Evolutionary conservation across 2,329 filamentous ascomycete genomes (phyloP).

Genomic region (Karstenula rhodostoma): DNA sequence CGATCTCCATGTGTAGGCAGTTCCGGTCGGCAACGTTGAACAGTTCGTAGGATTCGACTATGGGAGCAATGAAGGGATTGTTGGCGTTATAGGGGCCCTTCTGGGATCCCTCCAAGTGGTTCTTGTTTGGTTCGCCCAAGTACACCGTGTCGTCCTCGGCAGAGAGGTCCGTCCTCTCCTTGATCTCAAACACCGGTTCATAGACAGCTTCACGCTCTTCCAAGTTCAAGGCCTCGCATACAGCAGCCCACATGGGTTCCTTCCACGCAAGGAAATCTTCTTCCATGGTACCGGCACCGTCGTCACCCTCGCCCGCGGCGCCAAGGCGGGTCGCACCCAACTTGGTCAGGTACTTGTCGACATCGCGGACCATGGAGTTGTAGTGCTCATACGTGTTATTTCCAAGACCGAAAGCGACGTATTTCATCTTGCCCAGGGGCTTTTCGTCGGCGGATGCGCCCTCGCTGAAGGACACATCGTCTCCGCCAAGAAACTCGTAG

Average conservation of each 20-base stretch:
- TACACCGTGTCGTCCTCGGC: constrained; percentile 84
- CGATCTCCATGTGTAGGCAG: constrained; percentile 95
- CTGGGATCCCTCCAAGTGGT: constrained; percentile 83
- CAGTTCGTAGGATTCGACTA: constrained; percentile 87
- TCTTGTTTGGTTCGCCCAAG: constrained; percentile 94
- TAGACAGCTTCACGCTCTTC: constrained; percentile 97
- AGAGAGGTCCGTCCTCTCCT: constrained; percentile 76
- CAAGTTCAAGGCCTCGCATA: constrained; percentile 82
- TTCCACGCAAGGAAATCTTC: constrained; percentile 99
- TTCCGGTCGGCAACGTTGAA: constrained; percentile 91
- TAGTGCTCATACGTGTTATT: constrained; percentile 99
- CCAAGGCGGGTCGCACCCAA: constrained; percentile 87
- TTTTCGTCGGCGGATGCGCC: constrained; percentile 68
- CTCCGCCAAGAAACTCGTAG: constrained; percentile 90
- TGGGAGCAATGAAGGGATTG: constrained; percentile 96
- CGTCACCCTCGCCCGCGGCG: constrained; percentile 90
- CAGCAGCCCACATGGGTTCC: constrained; percentile 95
- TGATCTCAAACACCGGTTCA: constrained; percentile 88
- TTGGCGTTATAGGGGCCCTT: constrained; percentile 95
- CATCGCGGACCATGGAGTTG: constrained; percentile 96
- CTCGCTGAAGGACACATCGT: constrained; percentile 83
- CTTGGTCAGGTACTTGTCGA: constrained; percentile 81
- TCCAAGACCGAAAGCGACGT: constrained; percentile 92
- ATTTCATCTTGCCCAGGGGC: constrained; percentile 84
- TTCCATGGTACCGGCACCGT: constrained; percentile 98